phyloP scores from a whole-genome alignment of 2,329 filamentous ascomycete genomes.

The Microthyrium microscopicum region DNA sequence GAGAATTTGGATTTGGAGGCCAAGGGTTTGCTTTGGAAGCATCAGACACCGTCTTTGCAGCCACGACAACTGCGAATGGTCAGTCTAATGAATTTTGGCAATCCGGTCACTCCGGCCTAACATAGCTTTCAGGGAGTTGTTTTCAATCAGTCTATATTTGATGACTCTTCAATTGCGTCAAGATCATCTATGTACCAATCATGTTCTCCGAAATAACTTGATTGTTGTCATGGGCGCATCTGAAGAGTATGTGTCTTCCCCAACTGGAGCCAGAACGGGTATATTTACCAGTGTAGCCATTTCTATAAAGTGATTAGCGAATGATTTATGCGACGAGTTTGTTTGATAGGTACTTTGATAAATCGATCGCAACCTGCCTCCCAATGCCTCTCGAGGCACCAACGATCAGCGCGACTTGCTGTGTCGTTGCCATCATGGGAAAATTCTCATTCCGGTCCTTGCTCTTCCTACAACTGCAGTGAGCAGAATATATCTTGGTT shows the following conservation, averaged over 20 bases:
- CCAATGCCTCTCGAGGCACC: slow-evolving; percentile 70
- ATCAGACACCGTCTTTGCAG: slow-evolving; percentile 59
- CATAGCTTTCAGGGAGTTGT: too few relatives aligned
- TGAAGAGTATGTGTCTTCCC: too few relatives aligned
- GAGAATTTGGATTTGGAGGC: slow-evolving; percentile 61
- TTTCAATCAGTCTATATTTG: not conserved
- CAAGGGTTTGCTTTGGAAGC: slow-evolving; percentile 40
- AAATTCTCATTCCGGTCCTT: not conserved
- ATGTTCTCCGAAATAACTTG: too few relatives aligned
- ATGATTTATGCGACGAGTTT: not conserved
- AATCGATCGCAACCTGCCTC: slow-evolving; percentile 60
- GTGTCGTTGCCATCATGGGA: slow-evolving; percentile 5
- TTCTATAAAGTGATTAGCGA: slow-evolving; percentile 11
- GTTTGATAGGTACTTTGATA: slow-evolving; percentile 33
- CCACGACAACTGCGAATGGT: slow-evolving; percentile 54
- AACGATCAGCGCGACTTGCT: slow-evolving; percentile 51
- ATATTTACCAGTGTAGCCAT: slow-evolving; percentile 55
- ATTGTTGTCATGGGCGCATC: too few relatives aligned
- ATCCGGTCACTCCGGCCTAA: not conserved
- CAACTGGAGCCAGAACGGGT: slow-evolving; percentile 7
- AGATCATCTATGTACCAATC: too few relatives aligned
- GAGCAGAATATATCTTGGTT: too few relatives aligned
- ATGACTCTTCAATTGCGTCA: not conserved
- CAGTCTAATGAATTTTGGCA: not conserved
- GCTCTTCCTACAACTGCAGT: too few relatives aligned